Percentiles rank a stretch among this genome's conserved stretches.
phyloP scores from a whole-genome alignment of 2,329 filamentous ascomycete genomes.

The Cyphellophora attinorum region DNA sequence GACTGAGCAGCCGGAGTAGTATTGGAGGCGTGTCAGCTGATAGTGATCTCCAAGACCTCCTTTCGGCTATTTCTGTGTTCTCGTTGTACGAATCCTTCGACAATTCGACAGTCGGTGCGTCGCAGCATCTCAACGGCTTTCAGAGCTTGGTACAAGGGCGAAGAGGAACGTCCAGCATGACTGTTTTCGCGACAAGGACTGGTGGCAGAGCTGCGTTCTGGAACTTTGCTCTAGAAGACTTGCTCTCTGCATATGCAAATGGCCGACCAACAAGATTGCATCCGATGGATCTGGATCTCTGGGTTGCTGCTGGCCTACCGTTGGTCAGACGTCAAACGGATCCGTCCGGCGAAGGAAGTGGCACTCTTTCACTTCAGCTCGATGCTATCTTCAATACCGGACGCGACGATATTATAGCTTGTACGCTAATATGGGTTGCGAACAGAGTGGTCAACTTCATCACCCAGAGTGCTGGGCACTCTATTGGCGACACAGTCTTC shows the following conservation, averaged over 20 bases:
- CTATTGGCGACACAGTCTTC: constrained; percentile 26
- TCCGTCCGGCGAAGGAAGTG: constrained; percentile 30
- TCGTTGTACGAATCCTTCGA: constrained; percentile 62
- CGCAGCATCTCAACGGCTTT: constrained; percentile 53
- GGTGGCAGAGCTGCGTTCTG: constrained; percentile 46
- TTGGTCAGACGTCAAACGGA: constrained; percentile 24
- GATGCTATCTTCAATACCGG: background rate
- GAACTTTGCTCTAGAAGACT: constrained; percentile 59
- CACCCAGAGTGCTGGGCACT: constrained; percentile 13
- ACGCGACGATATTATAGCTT: constrained; percentile 28
- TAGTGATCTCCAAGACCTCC: constrained; percentile 47
- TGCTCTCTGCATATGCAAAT: constrained; percentile 56
- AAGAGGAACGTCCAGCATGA: constrained; percentile 21
- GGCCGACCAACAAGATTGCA: constrained; percentile 52
- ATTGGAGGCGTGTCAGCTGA: constrained; percentile 20
- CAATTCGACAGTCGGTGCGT: constrained; percentile 53
- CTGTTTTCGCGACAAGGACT: background rate
- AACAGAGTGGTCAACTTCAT: constrained; percentile 59
- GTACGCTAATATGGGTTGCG: constrained; percentile 48
- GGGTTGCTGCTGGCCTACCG: constrained; percentile 54
- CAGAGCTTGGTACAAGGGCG: constrained; percentile 47
- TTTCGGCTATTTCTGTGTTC: constrained; percentile 57
- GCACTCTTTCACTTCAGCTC: constrained; percentile 15
- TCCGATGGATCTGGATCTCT: constrained; percentile 52
- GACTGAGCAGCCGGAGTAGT: constrained; percentile 7